Percentiles rank a stretch among this genome's conserved stretches.
Conservation (phyloP, 768 basidiomycete genomes). For the Boletus rubescentipes region DNA sequence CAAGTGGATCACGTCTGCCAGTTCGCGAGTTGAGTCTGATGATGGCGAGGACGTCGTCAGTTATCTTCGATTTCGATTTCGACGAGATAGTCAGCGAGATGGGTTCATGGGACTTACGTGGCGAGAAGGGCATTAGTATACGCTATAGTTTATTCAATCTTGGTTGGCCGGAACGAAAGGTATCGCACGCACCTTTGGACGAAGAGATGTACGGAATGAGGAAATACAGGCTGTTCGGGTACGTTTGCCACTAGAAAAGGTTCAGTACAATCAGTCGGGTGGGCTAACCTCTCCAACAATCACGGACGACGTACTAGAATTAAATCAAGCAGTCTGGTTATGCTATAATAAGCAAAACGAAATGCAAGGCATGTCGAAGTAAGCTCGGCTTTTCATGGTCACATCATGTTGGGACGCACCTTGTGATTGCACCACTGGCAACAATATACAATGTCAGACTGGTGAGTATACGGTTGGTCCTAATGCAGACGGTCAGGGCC, state of each 20-base stretch:
- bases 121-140: slow-evolving; percentile 1
- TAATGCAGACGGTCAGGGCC: not conserved
- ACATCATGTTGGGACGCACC: not conserved
- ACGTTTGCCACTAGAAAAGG: not conserved
- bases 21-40: slow-evolving; percentile 1
- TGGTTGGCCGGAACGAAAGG: not conserved
- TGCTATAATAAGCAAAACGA: not conserved
- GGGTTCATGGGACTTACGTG: not conserved
- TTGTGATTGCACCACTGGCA: not conserved
- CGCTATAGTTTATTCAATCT: not conserved
- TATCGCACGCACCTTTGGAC: not conserved
- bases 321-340: not conserved
- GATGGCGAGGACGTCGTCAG: not conserved
- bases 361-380: not conserved
- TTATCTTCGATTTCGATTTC: not conserved
- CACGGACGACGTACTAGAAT: not conserved
- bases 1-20: not conserved
- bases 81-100: not conserved
- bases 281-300: not conserved
- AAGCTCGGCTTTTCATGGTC: not conserved
- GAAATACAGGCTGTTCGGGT: not conserved
- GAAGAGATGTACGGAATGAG: slow-evolving; percentile 2
- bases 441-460: slow-evolving; percentile 1
- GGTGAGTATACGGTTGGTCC: not conserved
- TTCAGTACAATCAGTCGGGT: not conserved